Base-by-base conservation (phyloP, 2,329 filamentous ascomycete species). In the Aspergillus fumigatiaffinis region DNA sequence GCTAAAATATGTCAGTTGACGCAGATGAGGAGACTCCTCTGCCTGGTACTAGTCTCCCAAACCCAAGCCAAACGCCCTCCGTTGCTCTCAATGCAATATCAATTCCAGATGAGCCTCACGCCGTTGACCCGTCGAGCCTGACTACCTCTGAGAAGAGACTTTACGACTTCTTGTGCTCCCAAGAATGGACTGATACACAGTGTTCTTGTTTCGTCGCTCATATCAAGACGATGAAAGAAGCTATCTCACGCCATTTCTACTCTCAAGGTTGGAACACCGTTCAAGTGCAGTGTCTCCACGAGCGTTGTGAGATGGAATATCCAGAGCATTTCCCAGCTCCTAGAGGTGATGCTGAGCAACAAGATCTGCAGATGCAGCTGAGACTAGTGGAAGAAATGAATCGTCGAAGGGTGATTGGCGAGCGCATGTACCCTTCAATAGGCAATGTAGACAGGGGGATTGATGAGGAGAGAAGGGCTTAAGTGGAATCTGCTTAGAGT, bases 361-460 rank as follows among this genome's bases (percentile, higher is more conserved):
- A 52, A 23, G 29, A 52, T 41, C 35, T 44, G n/a, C 29, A 52
- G 21, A 52, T 52, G 50, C 50, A 52, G 32, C 32, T 52, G n/a
- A 52, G 50, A 12, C 20, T 52, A 21, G 6, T 52, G 21, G 35
- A 52, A 26, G 50, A 52, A 52, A 52, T 52, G 35, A 52, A 52
- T 52, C 35, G 35, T 38, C 6, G 35, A 17, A 52, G n/a, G 32
- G 50, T 32, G 32, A 52, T 52, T 28, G 35, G 50, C 4, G 35
- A 26, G 32, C 35, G 50, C n/a, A 52, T 52, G 35, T 52, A 44
- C 32, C 53, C 29, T 14, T 32, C 12, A 32, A 32, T 12, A 32
- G 12, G 29, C 12, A 32, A 12, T 32, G 6, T 32, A 12, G 29
- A 12, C 12, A 14, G 29, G 4, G 12, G 29, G 12, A 6, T 32